Evolutionary conservation across 2,329 filamentous ascomycete species (phyloP), one percentile per base, ranked within the genome.

Genomic region (Fusarium subtropicale): DNA sequence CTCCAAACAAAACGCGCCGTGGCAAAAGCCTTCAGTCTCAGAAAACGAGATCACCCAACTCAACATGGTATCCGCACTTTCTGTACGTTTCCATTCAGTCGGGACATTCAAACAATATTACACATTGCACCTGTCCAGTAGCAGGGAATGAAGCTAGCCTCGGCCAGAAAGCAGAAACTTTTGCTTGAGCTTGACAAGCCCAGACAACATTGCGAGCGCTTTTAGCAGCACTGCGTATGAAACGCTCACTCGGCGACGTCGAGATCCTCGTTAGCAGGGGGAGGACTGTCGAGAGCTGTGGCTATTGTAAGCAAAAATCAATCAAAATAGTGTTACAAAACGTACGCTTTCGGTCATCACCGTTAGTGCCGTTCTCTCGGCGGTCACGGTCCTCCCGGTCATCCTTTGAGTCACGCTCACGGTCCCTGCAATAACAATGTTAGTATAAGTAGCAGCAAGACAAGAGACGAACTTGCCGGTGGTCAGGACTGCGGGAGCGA

Each of bases 311-410:
- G 76, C 66, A 71, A 22, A 18, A 18, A 38, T 18, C 20, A 31
- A 9, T 15, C 22, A 28, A 26, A 48, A 15, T 22, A 54, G 54
- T 64, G 11, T 3, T 22, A 22, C 12, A 56, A 63, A 50, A 77
- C 79, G 71, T 81, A 97, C 94, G 89, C 89, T 98, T 98, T 77
- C 92, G 90, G 71, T 97, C 94, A 73, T 97, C 94, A 64, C 91
- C 93, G 76, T 95, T 97, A 26, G 92, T 86, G 47, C 87, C 91
- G 75, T 91, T 91, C 76, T 96, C 92, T 72, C 90, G 90, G 73
- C 90, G 88, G 72, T 92, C 90, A 68, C 89, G 88, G 74, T 92
- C 90, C 71, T 92, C 91, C 56, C 90, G 87, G 60, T 92, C 90
- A 60, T 90, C 88, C 73, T 89, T 87, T 56, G 79, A 81, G 71